These are phyloP conservation scores for Pichia sp. DNA, from an alignment of 1,139 yeast species.

Conservation along the genomic window DNA sequence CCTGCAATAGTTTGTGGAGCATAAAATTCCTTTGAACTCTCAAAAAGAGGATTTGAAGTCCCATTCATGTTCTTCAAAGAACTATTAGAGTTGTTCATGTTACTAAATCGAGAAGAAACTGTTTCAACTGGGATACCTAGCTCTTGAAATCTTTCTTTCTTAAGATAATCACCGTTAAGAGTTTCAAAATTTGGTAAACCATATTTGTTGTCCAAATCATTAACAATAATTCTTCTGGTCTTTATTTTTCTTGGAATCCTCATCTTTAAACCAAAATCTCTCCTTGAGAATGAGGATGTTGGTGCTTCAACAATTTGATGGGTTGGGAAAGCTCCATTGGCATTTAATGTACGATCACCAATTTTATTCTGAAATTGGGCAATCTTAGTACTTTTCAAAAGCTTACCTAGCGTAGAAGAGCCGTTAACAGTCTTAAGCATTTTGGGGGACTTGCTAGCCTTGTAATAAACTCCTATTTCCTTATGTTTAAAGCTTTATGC, in stretches of 20 bases:
- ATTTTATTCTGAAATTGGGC: slow-evolving; percentile 27
- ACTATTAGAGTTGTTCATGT: neutral
- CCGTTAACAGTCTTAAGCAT: slow-evolving; percentile 21
- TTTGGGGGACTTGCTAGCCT: neutral
- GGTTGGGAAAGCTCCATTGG: slow-evolving; percentile 34
- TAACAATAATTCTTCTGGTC: slow-evolving; percentile 41
- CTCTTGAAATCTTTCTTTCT: slow-evolving; percentile 46
- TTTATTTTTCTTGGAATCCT: slow-evolving; percentile 45
- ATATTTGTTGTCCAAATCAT: slow-evolving; percentile 46
- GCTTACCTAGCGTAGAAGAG: slow-evolving; percentile 21
- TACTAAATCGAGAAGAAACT: slow-evolving; percentile 1
- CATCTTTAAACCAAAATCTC: slow-evolving; percentile 60
- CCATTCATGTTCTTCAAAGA: slow-evolving; percentile 1
- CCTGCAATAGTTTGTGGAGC: slow-evolving; percentile 19
- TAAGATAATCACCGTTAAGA: slow-evolving; percentile 41
- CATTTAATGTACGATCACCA: slow-evolving; percentile 20
- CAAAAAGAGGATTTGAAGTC: slow-evolving; percentile 21
- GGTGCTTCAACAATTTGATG: slow-evolving; percentile 55
- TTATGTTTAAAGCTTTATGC: too few relatives aligned
- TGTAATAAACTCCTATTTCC: too few relatives aligned
- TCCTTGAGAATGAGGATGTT: slow-evolving; percentile 44
- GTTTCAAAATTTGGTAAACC: slow-evolving; percentile 47
- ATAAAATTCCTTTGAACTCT: slow-evolving; percentile 12
- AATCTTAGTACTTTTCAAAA: slow-evolving; percentile 24
- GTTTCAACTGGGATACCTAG: slow-evolving; percentile 34